A percentile compares a stretch with the other conserved stretches of the same genome.
phyloP scores from a whole-genome alignment of 1,139 yeast genomes.

The Candida sp. region DNA sequence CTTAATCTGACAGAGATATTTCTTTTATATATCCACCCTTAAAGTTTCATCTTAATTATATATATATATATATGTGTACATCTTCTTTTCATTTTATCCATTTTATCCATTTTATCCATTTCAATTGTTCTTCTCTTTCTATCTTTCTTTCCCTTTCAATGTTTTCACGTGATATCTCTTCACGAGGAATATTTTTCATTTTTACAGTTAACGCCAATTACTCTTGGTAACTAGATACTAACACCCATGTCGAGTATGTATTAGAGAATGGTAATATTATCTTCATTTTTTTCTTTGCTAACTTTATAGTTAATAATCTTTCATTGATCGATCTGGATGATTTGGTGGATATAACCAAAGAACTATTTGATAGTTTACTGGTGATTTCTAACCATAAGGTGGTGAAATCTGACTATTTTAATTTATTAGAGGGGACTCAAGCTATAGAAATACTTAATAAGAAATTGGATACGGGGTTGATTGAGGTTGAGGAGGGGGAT shows the following conservation, averaged over 20 bases:
- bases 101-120: too few relatives aligned
- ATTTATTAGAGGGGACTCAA: constrained; percentile 69
- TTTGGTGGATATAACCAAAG: constrained; percentile 43
- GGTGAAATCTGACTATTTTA: constrained; percentile 51
- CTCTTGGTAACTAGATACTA: neutral
- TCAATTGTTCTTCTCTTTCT: too few relatives aligned
- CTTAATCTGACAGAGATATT: too few relatives aligned
- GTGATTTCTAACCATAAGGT: constrained; percentile 38
- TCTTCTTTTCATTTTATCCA: too few relatives aligned
- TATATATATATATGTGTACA: too few relatives aligned
- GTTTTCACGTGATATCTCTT: neutral
- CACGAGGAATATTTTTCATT: neutral
- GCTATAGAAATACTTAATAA: constrained; percentile 65
- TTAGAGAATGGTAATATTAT: constrained; percentile 1
- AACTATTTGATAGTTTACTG: constrained; percentile 27
- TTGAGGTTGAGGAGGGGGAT: constrained; percentile 40
- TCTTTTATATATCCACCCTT: too few relatives aligned
- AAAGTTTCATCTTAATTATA: too few relatives aligned
- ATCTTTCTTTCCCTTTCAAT: neutral
- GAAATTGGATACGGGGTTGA: constrained; percentile 62
- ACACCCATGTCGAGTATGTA: neutral
- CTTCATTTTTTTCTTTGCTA: constrained; percentile 3
- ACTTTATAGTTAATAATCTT: neutral
- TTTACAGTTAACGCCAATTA: neutral
- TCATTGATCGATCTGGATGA: constrained; percentile 10